These are phyloP conservation scores for Pulveroboletus frians DNA, from an alignment of 768 basidiomycete genomes.

Conservation along the genomic window DNA sequence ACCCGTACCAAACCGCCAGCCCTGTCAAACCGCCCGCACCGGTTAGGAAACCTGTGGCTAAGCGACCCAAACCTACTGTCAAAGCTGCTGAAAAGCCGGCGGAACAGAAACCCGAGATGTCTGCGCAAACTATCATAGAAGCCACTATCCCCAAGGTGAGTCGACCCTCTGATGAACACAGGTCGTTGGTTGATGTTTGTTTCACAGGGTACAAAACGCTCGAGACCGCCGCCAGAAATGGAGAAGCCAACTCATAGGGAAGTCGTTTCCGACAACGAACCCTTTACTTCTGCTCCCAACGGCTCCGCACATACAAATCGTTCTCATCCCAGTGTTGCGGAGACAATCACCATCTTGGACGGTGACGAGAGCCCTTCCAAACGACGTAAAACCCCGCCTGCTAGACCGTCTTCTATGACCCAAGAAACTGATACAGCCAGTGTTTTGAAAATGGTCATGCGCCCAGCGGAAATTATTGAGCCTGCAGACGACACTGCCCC, in stretches of 20 bases:
- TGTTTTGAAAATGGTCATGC: constrained; percentile 14
- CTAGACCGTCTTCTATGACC: not conserved
- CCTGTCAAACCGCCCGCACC: constrained; percentile 52
- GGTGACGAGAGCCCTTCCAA: constrained; percentile 40
- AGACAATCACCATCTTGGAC: constrained; percentile 37
- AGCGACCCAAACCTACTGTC: constrained; percentile 32
- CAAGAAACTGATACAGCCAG: constrained; percentile 35
- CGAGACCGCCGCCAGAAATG: constrained; percentile 61
- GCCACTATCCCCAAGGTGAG: constrained; percentile 70
- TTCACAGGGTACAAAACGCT: constrained; percentile 68
- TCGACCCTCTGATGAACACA: constrained; percentile 2
- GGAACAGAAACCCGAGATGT: constrained; percentile 31
- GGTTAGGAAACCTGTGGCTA: constrained; percentile 36
- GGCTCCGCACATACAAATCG: constrained; percentile 8
- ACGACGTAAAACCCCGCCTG: constrained; percentile 40
- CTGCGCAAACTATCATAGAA: constrained; percentile 69
- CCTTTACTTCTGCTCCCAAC: constrained; percentile 12
- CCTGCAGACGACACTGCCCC: constrained; percentile 25
- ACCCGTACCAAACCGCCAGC: constrained; percentile 73
- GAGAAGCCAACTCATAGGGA: constrained; percentile 30
- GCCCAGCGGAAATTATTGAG: constrained; percentile 40
- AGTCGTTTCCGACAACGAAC: constrained; percentile 6
- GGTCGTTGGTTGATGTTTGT: constrained; percentile 7
- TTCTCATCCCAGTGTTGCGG: constrained; percentile 13
- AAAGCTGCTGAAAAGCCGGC: constrained; percentile 33